Base-by-base conservation (phyloP, 139 green algal species). In the Volvox reticuliferus region DNA sequence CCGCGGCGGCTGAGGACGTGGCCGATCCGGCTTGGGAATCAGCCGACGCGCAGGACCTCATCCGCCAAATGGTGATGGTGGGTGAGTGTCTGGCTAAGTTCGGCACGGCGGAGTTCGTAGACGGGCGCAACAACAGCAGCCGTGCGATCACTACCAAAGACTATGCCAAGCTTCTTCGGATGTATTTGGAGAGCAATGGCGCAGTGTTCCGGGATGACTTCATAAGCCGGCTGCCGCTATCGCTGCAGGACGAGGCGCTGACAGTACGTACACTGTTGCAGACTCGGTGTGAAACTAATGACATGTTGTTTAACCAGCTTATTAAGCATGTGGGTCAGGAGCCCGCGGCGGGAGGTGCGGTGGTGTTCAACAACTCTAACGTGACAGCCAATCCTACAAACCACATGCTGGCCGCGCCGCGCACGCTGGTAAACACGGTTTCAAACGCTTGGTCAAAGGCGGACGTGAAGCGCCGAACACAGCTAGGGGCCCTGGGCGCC, bases 131-230 rank as follows among this genome's bases (percentile, higher is more conserved):
- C 79, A 93, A 93, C 87, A 88, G 76, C 75, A 85, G 37, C n/a
- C 91, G 91, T 22, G 91, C 91, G n/a, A 92, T 93, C 75, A 93
- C 82, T 76, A 88, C 82, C 44, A 90, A 91, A 82, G 91, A 93
- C 87, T 93, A 92, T 65, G 87, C 82, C 14, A 91, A 92, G 87
- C 91, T 93, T 82, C 87, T 93, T 30, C 77, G 65, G 22, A 73
- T 86, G 79, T 93, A 86, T 76, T 62, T 91, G 65, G 37, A 86
- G 76, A 63, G 13, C 33, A 28, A 80, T 0, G 88, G 88, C 79
- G 76, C 37, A 2, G 22, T 92, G 32, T 93, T 89, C 82, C 78
- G 76, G n/a, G 71, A 89, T 26, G 91, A 91, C 32, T 92, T 92
- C 82, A 88, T 93, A n/a, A 67, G 62, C 30, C 79, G 71, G 20